phyloP scores from a whole-genome alignment of 2,329 filamentous ascomycete species.

The Cyphellophora europaea region DNA sequence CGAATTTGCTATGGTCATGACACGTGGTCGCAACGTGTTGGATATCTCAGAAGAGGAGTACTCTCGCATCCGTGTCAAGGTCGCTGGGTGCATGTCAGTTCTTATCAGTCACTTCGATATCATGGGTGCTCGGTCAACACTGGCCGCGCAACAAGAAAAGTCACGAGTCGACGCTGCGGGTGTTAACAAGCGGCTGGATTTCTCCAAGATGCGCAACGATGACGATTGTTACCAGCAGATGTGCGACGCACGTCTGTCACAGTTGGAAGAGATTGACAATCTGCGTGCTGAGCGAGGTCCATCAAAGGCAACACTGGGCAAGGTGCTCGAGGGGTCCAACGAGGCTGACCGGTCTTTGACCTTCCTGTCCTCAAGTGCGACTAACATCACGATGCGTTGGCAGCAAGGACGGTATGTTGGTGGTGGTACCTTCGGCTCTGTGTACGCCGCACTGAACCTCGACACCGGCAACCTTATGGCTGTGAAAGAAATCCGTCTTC shows the following conservation, averaged over 20 bases:
- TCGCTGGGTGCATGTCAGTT: slow-evolving; percentile 93
- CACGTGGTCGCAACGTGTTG: slow-evolving; percentile 84
- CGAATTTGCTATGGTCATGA: slow-evolving; percentile 97
- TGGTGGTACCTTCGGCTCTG: slow-evolving; percentile 92
- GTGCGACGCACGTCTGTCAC: slow-evolving; percentile 63
- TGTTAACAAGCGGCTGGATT: slow-evolving; percentile 63
- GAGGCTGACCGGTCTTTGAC: slow-evolving; percentile 93
- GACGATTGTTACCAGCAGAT: slow-evolving; percentile 73
- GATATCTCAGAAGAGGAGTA: slow-evolving; percentile 85
- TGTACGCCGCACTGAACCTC: slow-evolving; percentile 94
- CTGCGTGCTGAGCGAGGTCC: slow-evolving; percentile 68
- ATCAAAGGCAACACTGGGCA: slow-evolving; percentile 77
- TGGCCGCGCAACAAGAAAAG: slow-evolving; percentile 89
- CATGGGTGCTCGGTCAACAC: slow-evolving; percentile 87
- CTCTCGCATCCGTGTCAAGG: slow-evolving; percentile 69
- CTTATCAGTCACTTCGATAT: slow-evolving; percentile 98
- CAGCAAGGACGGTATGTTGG: slow-evolving; percentile 98
- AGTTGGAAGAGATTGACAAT: slow-evolving; percentile 69
- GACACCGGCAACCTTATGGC: slow-evolving; percentile 96
- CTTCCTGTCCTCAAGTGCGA: slow-evolving; percentile 85
- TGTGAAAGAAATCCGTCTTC: slow-evolving; percentile 94
- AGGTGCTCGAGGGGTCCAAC: slow-evolving; percentile 87
- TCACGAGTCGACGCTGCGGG: slow-evolving; percentile 74
- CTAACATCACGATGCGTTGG: slow-evolving; percentile 93
- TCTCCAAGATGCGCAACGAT: slow-evolving; percentile 65